phyloP scores from a whole-genome alignment of 1,139 yeast genomes.

The Candida tetrigidarum region DNA sequence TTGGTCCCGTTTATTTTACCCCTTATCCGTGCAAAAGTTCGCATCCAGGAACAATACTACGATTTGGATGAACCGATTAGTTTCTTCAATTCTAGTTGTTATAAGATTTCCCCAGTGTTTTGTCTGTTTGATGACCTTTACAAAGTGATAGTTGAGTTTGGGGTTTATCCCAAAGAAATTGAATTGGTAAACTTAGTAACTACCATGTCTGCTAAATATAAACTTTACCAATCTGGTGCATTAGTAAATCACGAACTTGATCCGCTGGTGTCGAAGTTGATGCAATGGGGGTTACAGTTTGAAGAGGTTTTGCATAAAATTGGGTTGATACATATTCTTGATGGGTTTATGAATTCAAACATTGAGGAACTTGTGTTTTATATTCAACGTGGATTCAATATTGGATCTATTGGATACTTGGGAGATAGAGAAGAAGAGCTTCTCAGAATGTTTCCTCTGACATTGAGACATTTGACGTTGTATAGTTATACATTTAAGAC shows the following conservation, averaged over 20 bases:
- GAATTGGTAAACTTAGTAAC: not conserved
- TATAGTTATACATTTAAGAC: not conserved
- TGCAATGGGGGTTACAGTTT: not conserved
- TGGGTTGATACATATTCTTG: not conserved
- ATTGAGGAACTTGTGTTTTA: not conserved
- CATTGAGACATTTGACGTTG: not conserved
- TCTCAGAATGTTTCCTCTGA: not conserved
- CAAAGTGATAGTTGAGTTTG: not conserved
- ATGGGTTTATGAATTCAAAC: not conserved
- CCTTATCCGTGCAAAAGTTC: not conserved
- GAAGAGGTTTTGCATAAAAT: not conserved
- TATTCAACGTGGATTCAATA: not conserved
- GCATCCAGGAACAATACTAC: not conserved
- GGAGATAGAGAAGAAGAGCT: not conserved
- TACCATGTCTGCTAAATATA: not conserved
- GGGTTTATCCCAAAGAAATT: not conserved
- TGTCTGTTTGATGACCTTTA: not conserved
- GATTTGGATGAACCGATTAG: not conserved
- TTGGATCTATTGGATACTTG: not conserved
- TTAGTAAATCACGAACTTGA: not conserved
- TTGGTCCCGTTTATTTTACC: not conserved
- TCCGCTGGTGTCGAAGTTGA: slow-evolving; percentile 1
- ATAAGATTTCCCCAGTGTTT: not conserved
- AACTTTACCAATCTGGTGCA: not conserved
- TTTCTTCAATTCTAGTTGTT: not conserved